Evolutionary conservation across 768 basidiomycete species (phyloP).

Genomic region (Naganishia randhawae): DNA sequence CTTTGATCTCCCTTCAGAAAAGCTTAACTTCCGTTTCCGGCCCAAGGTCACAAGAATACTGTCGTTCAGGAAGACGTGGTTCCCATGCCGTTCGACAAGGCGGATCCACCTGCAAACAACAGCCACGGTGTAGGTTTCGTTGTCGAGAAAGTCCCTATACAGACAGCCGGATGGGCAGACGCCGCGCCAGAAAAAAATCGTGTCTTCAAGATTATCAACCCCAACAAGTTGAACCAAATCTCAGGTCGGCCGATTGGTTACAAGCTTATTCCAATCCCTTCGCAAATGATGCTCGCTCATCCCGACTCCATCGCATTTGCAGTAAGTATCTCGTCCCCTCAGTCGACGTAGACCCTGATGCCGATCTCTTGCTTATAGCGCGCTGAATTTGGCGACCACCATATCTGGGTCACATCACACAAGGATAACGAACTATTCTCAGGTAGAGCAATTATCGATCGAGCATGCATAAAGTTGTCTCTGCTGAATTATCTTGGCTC

Average conservation of each 20-base stretch:
- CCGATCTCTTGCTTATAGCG: constrained; percentile 12
- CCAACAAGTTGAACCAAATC: constrained; percentile 31
- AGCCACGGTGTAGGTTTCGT: constrained; percentile 34
- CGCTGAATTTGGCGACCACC: constrained; percentile 40
- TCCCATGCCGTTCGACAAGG: constrained; percentile 28
- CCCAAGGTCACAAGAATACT: constrained; percentile 10
- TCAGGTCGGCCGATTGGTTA: constrained; percentile 33
- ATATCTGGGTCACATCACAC: constrained; percentile 39
- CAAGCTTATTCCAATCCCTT: constrained; percentile 32
- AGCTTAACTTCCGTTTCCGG: not conserved
- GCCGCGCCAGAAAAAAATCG: constrained; percentile 37
- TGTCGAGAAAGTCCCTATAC: constrained; percentile 35
- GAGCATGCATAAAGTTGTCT: not conserved
- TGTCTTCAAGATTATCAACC: constrained; percentile 39
- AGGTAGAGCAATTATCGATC: not conserved
- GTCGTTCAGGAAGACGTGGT: constrained; percentile 44
- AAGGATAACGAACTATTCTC: constrained; percentile 40
- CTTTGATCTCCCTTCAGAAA: not conserved
- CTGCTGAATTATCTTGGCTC: not conserved
- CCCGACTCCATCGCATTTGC: constrained; percentile 22
- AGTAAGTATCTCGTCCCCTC: not conserved
- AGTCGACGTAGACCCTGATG: not conserved
- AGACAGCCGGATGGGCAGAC: constrained; percentile 37
- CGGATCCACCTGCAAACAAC: constrained; percentile 18
- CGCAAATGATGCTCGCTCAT: constrained; percentile 33